Conservation (phyloP, 306 rosid species). For the Prunus campanulata region DNA sequence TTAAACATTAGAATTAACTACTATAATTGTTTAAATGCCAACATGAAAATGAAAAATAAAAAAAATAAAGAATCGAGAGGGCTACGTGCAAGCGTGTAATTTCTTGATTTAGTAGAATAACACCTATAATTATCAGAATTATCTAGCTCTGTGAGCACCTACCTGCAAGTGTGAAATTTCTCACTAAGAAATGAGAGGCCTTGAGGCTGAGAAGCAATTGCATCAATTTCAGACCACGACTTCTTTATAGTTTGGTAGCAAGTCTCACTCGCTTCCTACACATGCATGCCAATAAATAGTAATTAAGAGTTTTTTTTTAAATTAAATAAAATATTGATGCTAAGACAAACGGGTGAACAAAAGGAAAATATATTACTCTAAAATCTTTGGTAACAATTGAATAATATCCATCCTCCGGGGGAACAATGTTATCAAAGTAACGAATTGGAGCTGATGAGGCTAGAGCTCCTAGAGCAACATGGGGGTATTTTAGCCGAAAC, state of each 20-base stretch:
- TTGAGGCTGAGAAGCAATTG: slow-evolving; percentile 25
- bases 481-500: slow-evolving; percentile 78
- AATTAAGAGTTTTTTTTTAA: neutral
- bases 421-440: slow-evolving; percentile 43
- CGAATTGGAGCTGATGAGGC: slow-evolving; percentile 82
- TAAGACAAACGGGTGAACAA: neutral
- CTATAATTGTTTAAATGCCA: too few species aligned
- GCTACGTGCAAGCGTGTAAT: too few species aligned
- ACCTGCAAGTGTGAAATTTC: slow-evolving; percentile 56
- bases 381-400: slow-evolving; percentile 43
- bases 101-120: neutral
- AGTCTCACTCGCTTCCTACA: slow-evolving; percentile 53
- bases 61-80: too few species aligned
- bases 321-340: too few species aligned
- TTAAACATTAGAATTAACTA: too few species aligned
- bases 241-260: slow-evolving; percentile 43
- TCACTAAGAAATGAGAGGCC: slow-evolving; percentile 49
- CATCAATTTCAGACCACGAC: slow-evolving; percentile 59
- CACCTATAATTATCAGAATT: neutral
- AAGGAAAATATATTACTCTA: slow-evolving; percentile 20
- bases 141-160: neutral
- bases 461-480: slow-evolving; percentile 59
- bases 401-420: slow-evolving; percentile 44
- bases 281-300: neutral
- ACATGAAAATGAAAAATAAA: too few species aligned